Percentiles rank a stretch among this genome's conserved stretches.
Evolutionary conservation across 345 rosid genomes (phyloP).

Genomic region (Triadica sebifera): DNA sequence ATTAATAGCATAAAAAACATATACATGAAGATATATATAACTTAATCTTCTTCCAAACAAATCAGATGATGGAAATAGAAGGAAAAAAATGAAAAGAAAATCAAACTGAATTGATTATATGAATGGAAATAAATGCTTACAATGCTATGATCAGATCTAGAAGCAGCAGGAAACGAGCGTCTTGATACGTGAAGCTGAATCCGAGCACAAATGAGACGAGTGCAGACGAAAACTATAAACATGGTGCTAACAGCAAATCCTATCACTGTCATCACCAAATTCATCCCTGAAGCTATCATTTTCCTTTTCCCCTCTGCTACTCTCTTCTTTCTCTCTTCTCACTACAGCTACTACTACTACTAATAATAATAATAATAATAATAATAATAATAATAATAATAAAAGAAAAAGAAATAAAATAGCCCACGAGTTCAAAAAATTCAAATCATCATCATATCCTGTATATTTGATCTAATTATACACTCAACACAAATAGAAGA

Average conservation of each 20-base stretch:
- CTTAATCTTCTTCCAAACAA: background rate
- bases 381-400: too few species aligned
- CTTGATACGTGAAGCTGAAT: conserved; percentile 58
- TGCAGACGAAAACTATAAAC: conserved; percentile 79
- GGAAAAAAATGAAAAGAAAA: background rate
- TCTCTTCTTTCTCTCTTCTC: background rate
- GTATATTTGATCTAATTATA: background rate
- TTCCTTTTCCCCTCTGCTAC: background rate
- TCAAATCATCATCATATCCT: background rate
- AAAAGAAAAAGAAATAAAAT: background rate
- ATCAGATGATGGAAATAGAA: conserved; percentile 2
- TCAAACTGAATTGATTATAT: background rate
- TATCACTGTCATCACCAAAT: conserved; percentile 82
- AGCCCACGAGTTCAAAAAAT: conserved; percentile 9
- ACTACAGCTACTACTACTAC: background rate
- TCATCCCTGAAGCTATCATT: conserved; percentile 63
- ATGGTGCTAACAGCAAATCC: conserved; percentile 71
- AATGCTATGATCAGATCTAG: conserved; percentile 64
- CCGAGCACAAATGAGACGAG: conserved; percentile 70
- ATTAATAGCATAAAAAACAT: background rate
- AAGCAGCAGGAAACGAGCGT: conserved; percentile 51
- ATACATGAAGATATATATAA: background rate
- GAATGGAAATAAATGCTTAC: conserved; percentile 34
- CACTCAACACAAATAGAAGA: background rate
- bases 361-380: too few species aligned